Conservation (phyloP, 352 stramenopile genomes). For the Phytopythium litorale region DNA sequence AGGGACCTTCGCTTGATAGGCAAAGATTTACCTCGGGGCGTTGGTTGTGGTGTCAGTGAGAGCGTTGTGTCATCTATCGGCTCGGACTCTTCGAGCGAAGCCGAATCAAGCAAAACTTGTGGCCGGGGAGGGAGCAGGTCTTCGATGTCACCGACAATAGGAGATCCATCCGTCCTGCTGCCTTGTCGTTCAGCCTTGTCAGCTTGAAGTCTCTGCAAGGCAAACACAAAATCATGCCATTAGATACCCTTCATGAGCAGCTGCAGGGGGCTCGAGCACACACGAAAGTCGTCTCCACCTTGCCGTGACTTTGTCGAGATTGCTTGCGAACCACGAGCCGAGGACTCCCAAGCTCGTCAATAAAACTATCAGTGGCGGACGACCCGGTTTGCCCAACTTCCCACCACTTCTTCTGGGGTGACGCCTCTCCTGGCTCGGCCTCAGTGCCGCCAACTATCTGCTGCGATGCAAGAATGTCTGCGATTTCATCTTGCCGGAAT, state of each 20-base stretch:
- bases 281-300: conserved; percentile 41
- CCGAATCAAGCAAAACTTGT: conserved; percentile 12
- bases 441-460: conserved; percentile 18
- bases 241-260: background rate
- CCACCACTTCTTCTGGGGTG: conserved; percentile 40
- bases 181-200: background rate
- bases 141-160: conserved; percentile 50
- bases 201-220: background rate
- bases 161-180: conserved; percentile 24
- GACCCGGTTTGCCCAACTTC: conserved; percentile 35
- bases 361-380: conserved; percentile 21
- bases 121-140: conserved; percentile 54
- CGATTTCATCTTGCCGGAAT: conserved; percentile 39
- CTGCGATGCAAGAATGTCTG: conserved; percentile 70
- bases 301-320: conserved; percentile 8
- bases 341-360: conserved; percentile 51
- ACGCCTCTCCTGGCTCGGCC: conserved; percentile 4
- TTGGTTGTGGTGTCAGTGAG: conserved; percentile 49
- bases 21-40: conserved; percentile 11
- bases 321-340: conserved; percentile 23
- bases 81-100: conserved; percentile 40
- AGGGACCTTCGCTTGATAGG: conserved; percentile 4
- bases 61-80: conserved; percentile 29
- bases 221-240: background rate
- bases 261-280: background rate